phyloP scores from a whole-genome alignment of 2,329 filamentous ascomycete genomes.

The Arthrobotrys megalospora region DNA sequence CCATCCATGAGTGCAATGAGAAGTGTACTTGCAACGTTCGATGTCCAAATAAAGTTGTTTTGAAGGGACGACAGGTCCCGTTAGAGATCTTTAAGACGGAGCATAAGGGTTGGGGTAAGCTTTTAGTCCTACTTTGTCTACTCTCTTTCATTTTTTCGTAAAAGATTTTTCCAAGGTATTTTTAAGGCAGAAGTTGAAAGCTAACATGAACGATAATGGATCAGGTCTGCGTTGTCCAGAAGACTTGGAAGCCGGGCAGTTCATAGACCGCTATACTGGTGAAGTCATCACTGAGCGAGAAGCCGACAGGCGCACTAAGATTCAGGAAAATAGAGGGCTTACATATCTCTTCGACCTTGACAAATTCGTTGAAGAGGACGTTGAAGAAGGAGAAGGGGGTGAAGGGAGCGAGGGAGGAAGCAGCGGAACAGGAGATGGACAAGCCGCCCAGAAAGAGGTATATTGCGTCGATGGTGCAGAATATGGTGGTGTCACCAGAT shows the following conservation, averaged over 20 bases:
- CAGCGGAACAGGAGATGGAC: background rate
- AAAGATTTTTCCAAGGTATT: background rate
- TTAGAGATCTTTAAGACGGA: slow-evolving; percentile 83
- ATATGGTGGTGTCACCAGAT: slow-evolving; percentile 82
- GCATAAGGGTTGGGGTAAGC: slow-evolving; percentile 82
- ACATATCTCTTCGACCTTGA: slow-evolving; percentile 86
- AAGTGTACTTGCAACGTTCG: slow-evolving; percentile 76
- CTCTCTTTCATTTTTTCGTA: background rate
- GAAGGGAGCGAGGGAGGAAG: slow-evolving; percentile 6
- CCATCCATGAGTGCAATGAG: slow-evolving; percentile 86
- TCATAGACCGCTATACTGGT: slow-evolving; percentile 84
- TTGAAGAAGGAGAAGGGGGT: background rate
- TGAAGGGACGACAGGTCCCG: slow-evolving; percentile 78
- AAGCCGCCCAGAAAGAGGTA: slow-evolving; percentile 54
- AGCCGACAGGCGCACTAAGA: slow-evolving; percentile 76
- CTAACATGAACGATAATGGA: background rate
- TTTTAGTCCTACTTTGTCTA: background rate
- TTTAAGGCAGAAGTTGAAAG: background rate
- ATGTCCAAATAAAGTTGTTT: slow-evolving; percentile 83
- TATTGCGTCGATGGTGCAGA: slow-evolving; percentile 78
- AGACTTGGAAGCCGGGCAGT: slow-evolving; percentile 79
- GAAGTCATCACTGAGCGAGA: slow-evolving; percentile 77
- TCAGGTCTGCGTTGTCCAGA: slow-evolving; percentile 76
- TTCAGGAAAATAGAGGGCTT: slow-evolving; percentile 76
- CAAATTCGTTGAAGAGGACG: slow-evolving; percentile 76